phyloP scores from a whole-genome alignment of 306 rosid species.

The Vigna mungo region DNA sequence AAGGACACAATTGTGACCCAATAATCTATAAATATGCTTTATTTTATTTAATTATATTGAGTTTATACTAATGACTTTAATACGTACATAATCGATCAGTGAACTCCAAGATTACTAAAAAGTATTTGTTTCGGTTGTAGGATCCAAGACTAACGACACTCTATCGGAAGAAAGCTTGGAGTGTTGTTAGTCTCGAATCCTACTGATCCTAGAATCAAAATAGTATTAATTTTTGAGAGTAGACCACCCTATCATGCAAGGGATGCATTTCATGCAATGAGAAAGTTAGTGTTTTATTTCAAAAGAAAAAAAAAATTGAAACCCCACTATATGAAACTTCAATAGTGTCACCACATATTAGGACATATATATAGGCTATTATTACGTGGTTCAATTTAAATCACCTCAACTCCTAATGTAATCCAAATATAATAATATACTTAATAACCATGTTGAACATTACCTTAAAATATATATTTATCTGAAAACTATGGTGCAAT shows the following conservation, averaged over 20 bases:
- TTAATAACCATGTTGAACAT: conserved; percentile 20
- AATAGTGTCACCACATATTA: conserved; percentile 39
- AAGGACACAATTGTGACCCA: rapidly evolving
- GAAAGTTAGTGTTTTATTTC: conserved; percentile 13
- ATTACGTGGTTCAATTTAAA: conserved; percentile 46
- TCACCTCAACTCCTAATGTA: conserved; percentile 23
- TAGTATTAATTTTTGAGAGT: no score
- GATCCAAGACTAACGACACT: no score
- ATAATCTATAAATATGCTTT: no score
- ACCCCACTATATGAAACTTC: conserved; percentile 40
- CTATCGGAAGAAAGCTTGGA: no score
- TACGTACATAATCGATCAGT: no score
- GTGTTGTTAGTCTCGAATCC: no score
- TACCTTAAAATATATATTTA: background rate
- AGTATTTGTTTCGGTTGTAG: no score
- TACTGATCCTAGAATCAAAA: no score
- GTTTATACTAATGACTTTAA: no score
- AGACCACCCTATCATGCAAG: no score
- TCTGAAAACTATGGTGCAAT: conserved; percentile 19
- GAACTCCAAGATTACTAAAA: no score
- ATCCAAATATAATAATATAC: conserved; percentile 29
- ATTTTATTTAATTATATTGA: no score
- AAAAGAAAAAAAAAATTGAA: conserved; percentile 35
- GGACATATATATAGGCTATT: conserved; percentile 3
- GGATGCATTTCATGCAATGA: background rate